Evolutionary conservation across 2,329 filamentous ascomycete genomes (phyloP), one percentile per base, ranked within the genome.

Genomic region (Nothophoma quercina): DNA sequence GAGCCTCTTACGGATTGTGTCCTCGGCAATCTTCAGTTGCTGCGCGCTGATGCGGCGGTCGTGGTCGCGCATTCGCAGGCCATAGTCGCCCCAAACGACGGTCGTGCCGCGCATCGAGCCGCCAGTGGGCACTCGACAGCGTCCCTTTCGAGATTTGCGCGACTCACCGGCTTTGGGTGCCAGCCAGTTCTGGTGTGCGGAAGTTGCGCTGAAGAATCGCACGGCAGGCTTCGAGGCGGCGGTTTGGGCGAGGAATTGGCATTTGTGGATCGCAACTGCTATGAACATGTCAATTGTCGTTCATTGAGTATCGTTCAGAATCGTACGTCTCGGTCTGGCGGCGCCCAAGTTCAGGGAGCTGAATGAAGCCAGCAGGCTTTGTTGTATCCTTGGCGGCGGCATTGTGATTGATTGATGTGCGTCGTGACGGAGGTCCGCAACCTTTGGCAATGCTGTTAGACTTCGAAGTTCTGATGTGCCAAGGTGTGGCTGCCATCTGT

Each of bases 71-170:
- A 99, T 95, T 51, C 95, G 90, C 63, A 99, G 80, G 7, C 95
- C 95, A 72, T 93, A 99, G 75, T 98, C 93, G 48, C 95, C 95
- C 91, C 92, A 98, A 51, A 96, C 87, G 16, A 99, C 89, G 0
- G 93, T 98, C 28, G 95, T 99, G 64, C 95, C 95, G 74, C 96
- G 92, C 28, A 84, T 87, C 48, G 90, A 96, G 56, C 95, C 95
- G 57, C 95, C 95, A 0, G 93, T 99, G 19, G 90, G 85, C 40
- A 98, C 92, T 65, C 91, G 86, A 41, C 90, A 88, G 2, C 92
- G 86, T 30, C 93, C 95, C 79, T 97, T 97, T 60, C 84, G 84
- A 63, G 92, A 93, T 81, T 96, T 96, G 75, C 90, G 91, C 70
- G 86, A 88, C 72, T 91, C 93, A 60, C 90, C 86, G 65, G 88